Evolutionary conservation across 176 grass and related monocot species (phyloP), one percentile per base, ranked within the genome.

Genomic region (Zoysia pacifica): DNA sequence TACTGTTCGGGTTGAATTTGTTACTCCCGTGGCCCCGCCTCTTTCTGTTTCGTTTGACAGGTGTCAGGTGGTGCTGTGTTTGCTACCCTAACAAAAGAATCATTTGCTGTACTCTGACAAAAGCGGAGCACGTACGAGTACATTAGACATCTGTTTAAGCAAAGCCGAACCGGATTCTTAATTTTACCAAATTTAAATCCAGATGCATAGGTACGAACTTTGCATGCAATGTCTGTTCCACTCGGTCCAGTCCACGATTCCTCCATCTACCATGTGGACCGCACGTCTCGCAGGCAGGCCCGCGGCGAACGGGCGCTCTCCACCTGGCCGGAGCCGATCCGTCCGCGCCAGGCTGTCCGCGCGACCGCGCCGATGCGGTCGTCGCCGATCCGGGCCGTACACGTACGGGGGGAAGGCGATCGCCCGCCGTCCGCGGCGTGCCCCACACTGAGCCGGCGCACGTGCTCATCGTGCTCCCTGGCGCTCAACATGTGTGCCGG

Each of bases 381-480:
- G 28, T 28, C 67, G 48, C 16, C 64, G 28, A 84, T 80, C 76
- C 18, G 2, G 6, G 18, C 74, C 79, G 73, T 72, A 82, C 86
- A 82, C 74, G 79, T 73, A 3, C 18, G 1, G 45, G 11, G 50
- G 11, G 35, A 15, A 20, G 5, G 18, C 9, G 8, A 74, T 62
- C 70, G n/a, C 44, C 39, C 11, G 20, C 75, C 70, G 76, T 39
- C 81, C 77, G 69, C 48, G 71, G 77, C 65, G 76, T 11, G 28
- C 18, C 15, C 72, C 77, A 71, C 63, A 55, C 52, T 45, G 14
- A 63, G 40, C 76, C 55, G 35, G 48, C 76, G 72, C 82, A 89
- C 82, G 77, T 89, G 82, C 82, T 81, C 82, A 56, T 85, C 82
- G 87, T 85, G 87, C 65, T 67, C 69, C 65, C 41, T 81, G 74